phyloP scores from a whole-genome alignment of 139 green algal species.

The Chlamydomonas applanata region DNA sequence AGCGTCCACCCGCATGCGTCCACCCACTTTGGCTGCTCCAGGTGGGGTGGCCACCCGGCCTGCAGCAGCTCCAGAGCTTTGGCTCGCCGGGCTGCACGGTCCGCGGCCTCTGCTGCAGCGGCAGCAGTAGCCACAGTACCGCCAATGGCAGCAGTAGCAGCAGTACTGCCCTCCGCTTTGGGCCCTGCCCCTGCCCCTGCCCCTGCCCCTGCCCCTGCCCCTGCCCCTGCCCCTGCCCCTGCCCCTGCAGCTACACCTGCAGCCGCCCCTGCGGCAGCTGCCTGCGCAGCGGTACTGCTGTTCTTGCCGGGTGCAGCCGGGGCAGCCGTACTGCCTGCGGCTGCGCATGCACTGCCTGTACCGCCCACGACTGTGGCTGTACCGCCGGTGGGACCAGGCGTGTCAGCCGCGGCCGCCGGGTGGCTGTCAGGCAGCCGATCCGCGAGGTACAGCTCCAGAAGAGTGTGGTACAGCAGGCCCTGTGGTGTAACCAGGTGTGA shows the following conservation, averaged over 20 bases:
- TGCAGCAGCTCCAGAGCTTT: slow-evolving; percentile 84
- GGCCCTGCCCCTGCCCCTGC: too few species aligned
- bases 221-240: too few species aligned
- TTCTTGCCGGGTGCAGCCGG: too few species aligned
- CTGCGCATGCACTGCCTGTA: not conserved
- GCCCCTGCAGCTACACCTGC: not conserved
- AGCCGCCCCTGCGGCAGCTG: not conserved
- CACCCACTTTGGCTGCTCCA: slow-evolving; percentile 8
- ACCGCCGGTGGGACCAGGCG: not conserved
- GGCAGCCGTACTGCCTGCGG: too few species aligned
- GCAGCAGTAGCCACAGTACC: too few species aligned
- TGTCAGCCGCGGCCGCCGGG: not conserved
- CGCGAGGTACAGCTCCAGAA: slow-evolving; percentile 87
- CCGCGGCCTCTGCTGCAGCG: too few species aligned
- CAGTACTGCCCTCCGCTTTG: too few species aligned
- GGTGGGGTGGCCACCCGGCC: slow-evolving; percentile 72
- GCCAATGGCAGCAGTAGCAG: too few species aligned
- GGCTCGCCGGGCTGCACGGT: slow-evolving; percentile 17
- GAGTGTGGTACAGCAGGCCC: slow-evolving; percentile 75
- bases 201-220: too few species aligned
- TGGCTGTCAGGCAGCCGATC: slow-evolving; percentile 18
- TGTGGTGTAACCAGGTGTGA: too few species aligned
- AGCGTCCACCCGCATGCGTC: too few species aligned
- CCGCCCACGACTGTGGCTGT: not conserved
- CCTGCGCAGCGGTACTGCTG: too few species aligned